These are phyloP conservation scores for Trametes coccinea DNA, from an alignment of 768 basidiomycete genomes.

Conservation along the genomic window DNA sequence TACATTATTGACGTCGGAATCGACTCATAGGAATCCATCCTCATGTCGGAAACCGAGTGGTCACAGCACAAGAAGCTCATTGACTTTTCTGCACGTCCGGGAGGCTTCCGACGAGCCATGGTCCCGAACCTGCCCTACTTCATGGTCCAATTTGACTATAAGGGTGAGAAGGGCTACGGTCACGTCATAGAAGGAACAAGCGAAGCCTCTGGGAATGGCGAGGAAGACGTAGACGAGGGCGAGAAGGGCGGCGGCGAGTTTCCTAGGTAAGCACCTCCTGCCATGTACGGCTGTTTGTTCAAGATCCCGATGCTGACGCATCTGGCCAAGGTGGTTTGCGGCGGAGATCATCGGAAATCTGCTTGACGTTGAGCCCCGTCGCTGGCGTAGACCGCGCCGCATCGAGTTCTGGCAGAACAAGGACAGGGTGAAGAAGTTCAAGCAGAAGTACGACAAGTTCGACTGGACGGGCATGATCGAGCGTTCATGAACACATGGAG, in stretches of 20 bases:
- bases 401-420: conserved; percentile 71
- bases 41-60: conserved; percentile 95
- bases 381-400: conserved; percentile 79
- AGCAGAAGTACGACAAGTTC: conserved; percentile 71
- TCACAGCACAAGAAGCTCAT: conserved; percentile 97
- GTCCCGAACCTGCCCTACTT: conserved; percentile 98
- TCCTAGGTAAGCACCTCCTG: conserved; percentile 58
- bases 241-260: conserved; percentile 93
- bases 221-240: conserved; percentile 73
- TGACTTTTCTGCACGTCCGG: conserved; percentile 85
- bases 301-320: background rate
- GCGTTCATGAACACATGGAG: conserved; percentile 21
- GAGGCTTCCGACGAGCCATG: conserved; percentile 93
- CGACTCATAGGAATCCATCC: conserved; percentile 77
- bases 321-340: conserved; percentile 76
- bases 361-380: conserved; percentile 81
- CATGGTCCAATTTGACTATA: conserved; percentile 98
- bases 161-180: conserved; percentile 96
- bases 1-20: background rate
- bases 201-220: conserved; percentile 59
- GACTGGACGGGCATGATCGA: conserved; percentile 83
- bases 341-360: conserved; percentile 93
- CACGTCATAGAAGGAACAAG: conserved; percentile 95
- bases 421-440: conserved; percentile 68
- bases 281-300: background rate